Evolutionary conservation across 1,139 yeast species (phyloP).

Genomic region (Candida sp.): DNA sequence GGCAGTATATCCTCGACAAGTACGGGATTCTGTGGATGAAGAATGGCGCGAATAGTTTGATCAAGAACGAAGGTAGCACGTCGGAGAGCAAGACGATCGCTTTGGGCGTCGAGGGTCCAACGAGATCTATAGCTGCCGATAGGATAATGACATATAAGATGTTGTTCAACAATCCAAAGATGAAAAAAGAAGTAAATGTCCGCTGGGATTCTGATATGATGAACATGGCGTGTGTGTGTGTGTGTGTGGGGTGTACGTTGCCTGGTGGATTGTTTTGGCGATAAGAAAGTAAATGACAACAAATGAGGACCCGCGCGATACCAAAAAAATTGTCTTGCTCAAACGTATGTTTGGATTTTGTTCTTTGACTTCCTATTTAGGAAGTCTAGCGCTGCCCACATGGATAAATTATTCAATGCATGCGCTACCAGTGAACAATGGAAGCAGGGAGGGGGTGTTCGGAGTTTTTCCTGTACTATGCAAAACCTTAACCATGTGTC

Average conservation of each 20-base stretch:
- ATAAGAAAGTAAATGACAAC: neutral
- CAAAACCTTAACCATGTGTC: no score
- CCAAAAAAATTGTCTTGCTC: no score
- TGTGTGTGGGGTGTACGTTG: no score
- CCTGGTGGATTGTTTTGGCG: no score
- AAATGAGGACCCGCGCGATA: no score
- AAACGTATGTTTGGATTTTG: no score
- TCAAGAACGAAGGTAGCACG: conserved; percentile 77
- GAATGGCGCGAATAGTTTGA: conserved; percentile 81
- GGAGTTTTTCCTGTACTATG: neutral
- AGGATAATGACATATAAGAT: conserved; percentile 89
- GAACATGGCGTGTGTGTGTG: neutral
- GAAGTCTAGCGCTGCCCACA: neutral
- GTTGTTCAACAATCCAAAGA: conserved; percentile 87
- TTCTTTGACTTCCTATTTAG: neutral
- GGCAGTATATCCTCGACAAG: conserved; percentile 49
- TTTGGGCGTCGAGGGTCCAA: conserved; percentile 84
- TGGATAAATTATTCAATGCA: neutral
- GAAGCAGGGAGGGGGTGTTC: neutral
- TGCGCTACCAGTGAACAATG: neutral
- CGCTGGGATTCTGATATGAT: conserved; percentile 6
- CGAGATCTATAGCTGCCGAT: conserved; percentile 91
- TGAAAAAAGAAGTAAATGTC: conserved; percentile 67
- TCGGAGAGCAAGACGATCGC: conserved; percentile 87
- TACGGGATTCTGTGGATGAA: conserved; percentile 73